Evolutionary conservation across 2,329 filamentous ascomycete species (phyloP), one percentile per base, ranked within the genome.

Genomic region (Neonectria magnoliae): DNA sequence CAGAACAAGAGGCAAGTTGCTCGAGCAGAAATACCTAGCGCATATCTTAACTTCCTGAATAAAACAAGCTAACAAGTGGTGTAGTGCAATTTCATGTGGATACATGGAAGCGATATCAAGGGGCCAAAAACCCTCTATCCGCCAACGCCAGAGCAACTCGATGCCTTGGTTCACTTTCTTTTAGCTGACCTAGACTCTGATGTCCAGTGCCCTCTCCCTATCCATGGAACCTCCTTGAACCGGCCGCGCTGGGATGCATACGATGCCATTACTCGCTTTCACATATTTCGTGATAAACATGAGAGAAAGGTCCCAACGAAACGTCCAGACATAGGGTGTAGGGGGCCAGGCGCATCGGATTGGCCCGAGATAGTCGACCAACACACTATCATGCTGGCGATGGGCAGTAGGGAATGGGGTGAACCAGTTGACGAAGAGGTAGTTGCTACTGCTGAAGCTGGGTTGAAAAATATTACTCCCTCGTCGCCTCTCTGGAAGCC

Each of bases 231-330:
- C 5, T 27, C 13, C 11, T n/a, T 42, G 8, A 53, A 60, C 38
- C 48, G 57, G 16, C 57, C 57, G 25, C 48, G 57, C 11, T 60
- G 48, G 57, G 20, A 45, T 38, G 22, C 57, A 2, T 53, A 60
- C 41, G 36, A 54, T 9, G 57, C 57, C 8, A 44, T 48, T 11
- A 20, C 16, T 16, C 16, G 20, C 3, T 60, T 33, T 38, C 50
- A 93, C 71, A 90, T 93, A 68, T 93, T 93, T 79, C 83, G 85
- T 3, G 80, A 84, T 31, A 79, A 87, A 66, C 88, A 91, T 70
- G 86, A 86, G 10, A 91, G 90, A 0, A 88, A 90, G 70, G 93
- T 93, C 71, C 83, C 88, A 62, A 89, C 80, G 1, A 90, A 91
- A 0, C 76, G 1, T 76, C 90, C 59, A 86, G 89, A 0, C 77